phyloP scores from a whole-genome alignment of 176 grass and related monocot genomes.

The Aegilops sharonensis region DNA sequence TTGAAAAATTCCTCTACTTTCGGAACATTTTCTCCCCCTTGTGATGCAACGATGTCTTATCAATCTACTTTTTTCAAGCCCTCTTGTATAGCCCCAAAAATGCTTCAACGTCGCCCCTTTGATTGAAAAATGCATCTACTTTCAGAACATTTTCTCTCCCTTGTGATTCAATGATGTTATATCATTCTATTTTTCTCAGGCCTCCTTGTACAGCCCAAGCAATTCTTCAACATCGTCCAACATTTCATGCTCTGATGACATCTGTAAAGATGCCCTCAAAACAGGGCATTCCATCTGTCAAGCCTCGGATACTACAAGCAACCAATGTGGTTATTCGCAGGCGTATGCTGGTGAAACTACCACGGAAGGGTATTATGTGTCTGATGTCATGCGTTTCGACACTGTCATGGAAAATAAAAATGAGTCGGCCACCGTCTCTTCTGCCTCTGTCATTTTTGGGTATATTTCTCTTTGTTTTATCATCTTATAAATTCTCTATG shows the following conservation, averaged over 20 bases:
- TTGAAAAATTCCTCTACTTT: too few relatives aligned
- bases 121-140: not conserved
- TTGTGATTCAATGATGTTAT: not conserved
- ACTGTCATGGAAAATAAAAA: too few relatives aligned
- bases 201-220: slow-evolving; percentile 62
- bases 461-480: too few relatives aligned
- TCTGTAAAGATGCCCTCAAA: slow-evolving; percentile 62
- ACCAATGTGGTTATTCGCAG: slow-evolving; percentile 62
- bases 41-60: too few relatives aligned
- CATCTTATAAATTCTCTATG: too few relatives aligned
- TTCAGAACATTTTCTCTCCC: not conserved
- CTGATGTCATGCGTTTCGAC: slow-evolving; percentile 26
- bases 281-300: slow-evolving; percentile 64
- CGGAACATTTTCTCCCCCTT: too few relatives aligned
- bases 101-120: not conserved
- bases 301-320: slow-evolving; percentile 28
- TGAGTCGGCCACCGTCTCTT: too few relatives aligned
- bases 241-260: slow-evolving; percentile 65
- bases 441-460: too few relatives aligned
- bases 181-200: slow-evolving; percentile 35
- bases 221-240: slow-evolving; percentile 56
- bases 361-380: slow-evolving; percentile 78
- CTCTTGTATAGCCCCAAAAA: too few relatives aligned
- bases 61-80: too few relatives aligned
- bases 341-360: slow-evolving; percentile 80